Percentiles rank a stretch among this genome's conserved stretches.
Evolutionary conservation across 148 eudicot genomes (phyloP).

Genomic region (Camellia japonica): DNA sequence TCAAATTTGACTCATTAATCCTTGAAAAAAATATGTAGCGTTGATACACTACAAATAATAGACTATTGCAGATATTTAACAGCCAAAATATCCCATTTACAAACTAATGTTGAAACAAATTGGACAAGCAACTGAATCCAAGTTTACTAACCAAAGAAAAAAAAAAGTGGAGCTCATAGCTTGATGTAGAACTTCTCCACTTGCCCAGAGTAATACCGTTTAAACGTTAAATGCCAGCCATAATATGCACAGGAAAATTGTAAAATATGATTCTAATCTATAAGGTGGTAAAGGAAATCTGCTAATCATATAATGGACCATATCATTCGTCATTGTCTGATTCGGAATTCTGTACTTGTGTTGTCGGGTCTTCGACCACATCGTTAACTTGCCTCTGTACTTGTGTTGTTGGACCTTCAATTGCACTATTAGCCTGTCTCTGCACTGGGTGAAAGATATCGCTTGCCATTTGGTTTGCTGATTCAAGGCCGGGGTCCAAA

Average conservation of each 20-base stretch:
- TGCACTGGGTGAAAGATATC: conserved; percentile 39
- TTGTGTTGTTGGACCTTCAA: conserved; percentile 39
- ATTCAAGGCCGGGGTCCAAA: conserved; percentile 8
- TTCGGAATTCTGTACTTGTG: conserved; percentile 30
- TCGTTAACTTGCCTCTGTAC: conserved; percentile 18
- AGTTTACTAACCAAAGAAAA: too few relatives aligned
- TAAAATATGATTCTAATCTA: neutral
- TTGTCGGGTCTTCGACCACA: conserved; percentile 46
- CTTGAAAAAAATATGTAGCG: too few relatives aligned
- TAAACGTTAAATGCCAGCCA: conserved; percentile 6
- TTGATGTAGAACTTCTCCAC: neutral
- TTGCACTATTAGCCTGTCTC: conserved; percentile 28
- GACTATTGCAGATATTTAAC: too few relatives aligned
- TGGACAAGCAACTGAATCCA: too few relatives aligned
- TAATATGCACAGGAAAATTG: neutral
- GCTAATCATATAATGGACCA: neutral
- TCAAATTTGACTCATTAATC: too few relatives aligned
- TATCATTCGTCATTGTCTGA: conserved; percentile 29
- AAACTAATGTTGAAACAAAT: too few relatives aligned
- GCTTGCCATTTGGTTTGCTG: conserved; percentile 41
- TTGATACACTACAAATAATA: too few relatives aligned
- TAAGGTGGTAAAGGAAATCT: too few relatives aligned
- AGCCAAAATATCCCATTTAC: too few relatives aligned
- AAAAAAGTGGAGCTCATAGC: too few relatives aligned
- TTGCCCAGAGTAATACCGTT: conserved; percentile 1